Evolutionary conservation across 1,284 basidiomycete genomes (phyloP).

Genomic region (Wallemia ichthyophaga): DNA sequence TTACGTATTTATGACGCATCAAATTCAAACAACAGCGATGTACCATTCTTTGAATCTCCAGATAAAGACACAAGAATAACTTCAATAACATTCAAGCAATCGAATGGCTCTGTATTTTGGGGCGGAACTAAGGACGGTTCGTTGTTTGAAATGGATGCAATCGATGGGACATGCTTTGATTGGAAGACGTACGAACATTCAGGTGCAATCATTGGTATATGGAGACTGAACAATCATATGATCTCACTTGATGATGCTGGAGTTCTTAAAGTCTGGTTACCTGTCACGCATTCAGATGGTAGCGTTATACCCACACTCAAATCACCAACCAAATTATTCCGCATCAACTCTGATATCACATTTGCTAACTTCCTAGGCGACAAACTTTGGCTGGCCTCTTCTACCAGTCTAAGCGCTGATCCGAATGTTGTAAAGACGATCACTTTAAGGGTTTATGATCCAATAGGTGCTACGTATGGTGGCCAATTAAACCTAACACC

Average conservation of each 20-base stretch:
- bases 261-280: not conserved
- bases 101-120: not conserved
- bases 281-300: not conserved
- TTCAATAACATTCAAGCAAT: not conserved
- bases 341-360: not conserved
- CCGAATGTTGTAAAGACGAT: not conserved
- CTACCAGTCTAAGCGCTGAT: not conserved
- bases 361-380: not conserved
- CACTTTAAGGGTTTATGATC: not conserved
- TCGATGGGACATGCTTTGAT: not conserved
- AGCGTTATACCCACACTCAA: not conserved
- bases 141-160: not conserved
- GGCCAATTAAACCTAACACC: not conserved
- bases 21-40: not conserved
- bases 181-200: not conserved
- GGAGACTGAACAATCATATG: not conserved
- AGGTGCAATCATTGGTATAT: not conserved
- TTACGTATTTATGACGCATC: not conserved
- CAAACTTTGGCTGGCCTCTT: not conserved
- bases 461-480: not conserved
- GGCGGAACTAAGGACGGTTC: not conserved
- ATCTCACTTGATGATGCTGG: not conserved
- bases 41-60: not conserved
- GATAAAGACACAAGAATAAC: not conserved
- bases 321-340: not conserved